These are phyloP conservation scores for Coprinellus micaceus DNA, from an alignment of 768 basidiomycete species.

Conservation along the genomic window DNA sequence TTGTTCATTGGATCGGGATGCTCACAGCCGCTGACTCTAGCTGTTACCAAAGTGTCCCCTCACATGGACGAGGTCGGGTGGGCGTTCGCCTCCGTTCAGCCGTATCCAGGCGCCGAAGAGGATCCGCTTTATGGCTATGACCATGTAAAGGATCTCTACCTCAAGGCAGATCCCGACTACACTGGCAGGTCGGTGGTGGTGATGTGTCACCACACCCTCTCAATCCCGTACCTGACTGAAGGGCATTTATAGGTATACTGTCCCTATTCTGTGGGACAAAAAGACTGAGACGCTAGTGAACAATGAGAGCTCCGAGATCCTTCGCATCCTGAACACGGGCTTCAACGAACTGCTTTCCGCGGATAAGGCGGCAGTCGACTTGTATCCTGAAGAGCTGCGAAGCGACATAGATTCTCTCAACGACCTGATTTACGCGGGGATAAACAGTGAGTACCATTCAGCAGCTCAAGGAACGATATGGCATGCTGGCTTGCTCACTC, in stretches of 20 bases:
- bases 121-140: constrained; percentile 72
- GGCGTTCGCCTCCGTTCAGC: constrained; percentile 73
- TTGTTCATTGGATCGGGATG: neutral
- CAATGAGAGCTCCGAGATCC: constrained; percentile 94
- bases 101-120: constrained; percentile 66
- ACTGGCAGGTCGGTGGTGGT: constrained; percentile 47
- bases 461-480: too few relatives aligned
- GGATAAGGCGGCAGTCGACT: constrained; percentile 62
- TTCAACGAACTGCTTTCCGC: constrained; percentile 72
- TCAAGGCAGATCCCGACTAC: constrained; percentile 70
- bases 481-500: neutral
- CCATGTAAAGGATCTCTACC: constrained; percentile 83
- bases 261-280: constrained; percentile 92
- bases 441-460: constrained; percentile 60
- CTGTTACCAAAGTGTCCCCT: constrained; percentile 79
- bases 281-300: constrained; percentile 85
- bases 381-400: constrained; percentile 73
- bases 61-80: constrained; percentile 82
- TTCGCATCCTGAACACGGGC: constrained; percentile 85
- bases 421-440: constrained; percentile 79
- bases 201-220: neutral
- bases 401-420: constrained; percentile 82
- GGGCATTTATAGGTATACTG: constrained; percentile 61
- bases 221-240: neutral
- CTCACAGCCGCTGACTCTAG: constrained; percentile 33